Conservation (phyloP, 2,329 filamentous ascomycete species). For the Hymenoscyphus occultus region DNA sequence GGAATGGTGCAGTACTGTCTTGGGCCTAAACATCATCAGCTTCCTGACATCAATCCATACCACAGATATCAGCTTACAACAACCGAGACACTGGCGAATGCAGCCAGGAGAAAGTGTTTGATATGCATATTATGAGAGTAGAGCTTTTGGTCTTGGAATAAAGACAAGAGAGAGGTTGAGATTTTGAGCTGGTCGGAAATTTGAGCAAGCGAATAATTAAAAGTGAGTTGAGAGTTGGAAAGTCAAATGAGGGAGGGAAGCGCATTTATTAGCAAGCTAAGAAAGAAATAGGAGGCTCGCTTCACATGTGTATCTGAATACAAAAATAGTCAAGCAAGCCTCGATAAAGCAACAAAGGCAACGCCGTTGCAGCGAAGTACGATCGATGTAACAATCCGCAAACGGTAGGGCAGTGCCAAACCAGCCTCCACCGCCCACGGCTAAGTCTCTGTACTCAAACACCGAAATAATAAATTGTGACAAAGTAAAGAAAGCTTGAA, state of each 20-base stretch:
- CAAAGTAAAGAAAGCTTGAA: not conserved
- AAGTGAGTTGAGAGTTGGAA: not conserved
- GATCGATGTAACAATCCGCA: not conserved
- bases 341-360: conserved; percentile 1
- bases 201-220: not conserved
- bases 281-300: conserved; percentile 2
- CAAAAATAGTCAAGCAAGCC: not conserved
- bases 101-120: not conserved
- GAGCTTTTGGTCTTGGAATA: not conserved
- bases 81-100: not conserved
- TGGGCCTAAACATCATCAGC: not conserved
- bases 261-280: not conserved
- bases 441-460: not conserved
- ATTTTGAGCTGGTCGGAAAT: not conserved
- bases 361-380: not conserved
- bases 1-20: not conserved
- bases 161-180: not conserved
- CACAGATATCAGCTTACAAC: not conserved
- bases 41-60: not conserved
- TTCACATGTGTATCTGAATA: not conserved
- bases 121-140: not conserved
- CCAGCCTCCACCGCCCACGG: not conserved
- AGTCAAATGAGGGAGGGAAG: not conserved
- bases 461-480: not conserved
- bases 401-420: not conserved